These are phyloP conservation scores for Schizochytrium sp. DNA, from an alignment of 108 stramenopile genomes.

Conservation along the genomic window DNA sequence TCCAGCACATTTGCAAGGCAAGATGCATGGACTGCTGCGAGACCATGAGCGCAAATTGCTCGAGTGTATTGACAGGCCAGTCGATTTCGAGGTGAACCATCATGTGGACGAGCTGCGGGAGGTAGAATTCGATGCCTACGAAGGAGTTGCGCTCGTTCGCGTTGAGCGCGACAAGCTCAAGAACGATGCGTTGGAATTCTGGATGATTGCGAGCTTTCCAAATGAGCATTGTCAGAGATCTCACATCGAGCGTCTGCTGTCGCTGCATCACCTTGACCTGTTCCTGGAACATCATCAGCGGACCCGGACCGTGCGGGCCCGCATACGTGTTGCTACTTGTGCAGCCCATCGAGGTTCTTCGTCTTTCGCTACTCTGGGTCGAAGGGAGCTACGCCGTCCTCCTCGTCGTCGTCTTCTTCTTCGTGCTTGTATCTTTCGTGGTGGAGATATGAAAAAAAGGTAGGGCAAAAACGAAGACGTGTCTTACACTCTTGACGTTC, in stretches of 20 bases:
- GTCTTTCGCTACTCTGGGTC: too few relatives aligned
- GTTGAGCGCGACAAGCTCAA: slow-evolving; percentile 81
- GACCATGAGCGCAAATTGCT: slow-evolving; percentile 86
- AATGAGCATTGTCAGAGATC: slow-evolving; percentile 69
- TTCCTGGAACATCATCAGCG: neutral
- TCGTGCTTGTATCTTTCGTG: too few relatives aligned
- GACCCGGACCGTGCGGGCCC: neutral
- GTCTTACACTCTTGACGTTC: too few relatives aligned
- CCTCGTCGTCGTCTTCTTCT: too few relatives aligned
- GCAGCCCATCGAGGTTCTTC: neutral
- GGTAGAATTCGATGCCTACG: slow-evolving; percentile 95
- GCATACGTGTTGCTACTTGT: neutral
- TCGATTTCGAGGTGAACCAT: slow-evolving; percentile 93
- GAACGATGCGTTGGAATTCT: slow-evolving; percentile 78
- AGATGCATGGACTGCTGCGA: slow-evolving; percentile 93
- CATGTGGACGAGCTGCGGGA: slow-evolving; percentile 98
- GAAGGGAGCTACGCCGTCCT: too few relatives aligned
- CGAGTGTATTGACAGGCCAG: slow-evolving; percentile 82
- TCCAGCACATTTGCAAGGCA: slow-evolving; percentile 92
- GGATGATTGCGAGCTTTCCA: slow-evolving; percentile 87
- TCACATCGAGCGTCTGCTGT: neutral
- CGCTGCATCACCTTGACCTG: neutral
- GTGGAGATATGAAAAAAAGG: too few relatives aligned
- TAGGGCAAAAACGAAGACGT: too few relatives aligned
- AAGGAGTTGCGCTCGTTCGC: slow-evolving; percentile 87